Conservation (phyloP, 2,329 filamentous ascomycete species). For the Didymella pomorum region DNA sequence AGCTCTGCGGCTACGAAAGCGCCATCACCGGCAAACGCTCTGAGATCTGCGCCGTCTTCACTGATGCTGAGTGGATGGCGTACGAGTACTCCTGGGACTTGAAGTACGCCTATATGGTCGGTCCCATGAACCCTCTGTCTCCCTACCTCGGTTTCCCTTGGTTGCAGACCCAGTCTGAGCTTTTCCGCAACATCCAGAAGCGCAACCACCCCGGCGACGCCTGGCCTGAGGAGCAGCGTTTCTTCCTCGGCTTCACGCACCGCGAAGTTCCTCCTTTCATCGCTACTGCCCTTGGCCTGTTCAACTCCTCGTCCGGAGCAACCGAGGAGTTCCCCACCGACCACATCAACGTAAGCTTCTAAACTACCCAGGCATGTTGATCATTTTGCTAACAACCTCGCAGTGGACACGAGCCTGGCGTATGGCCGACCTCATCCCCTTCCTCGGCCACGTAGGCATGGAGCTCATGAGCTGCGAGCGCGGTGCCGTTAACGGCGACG, state of each 20-base stretch:
- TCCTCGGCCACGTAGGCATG: conserved; percentile 70
- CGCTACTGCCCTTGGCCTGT: conserved; percentile 70
- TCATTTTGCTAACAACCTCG: too few species aligned
- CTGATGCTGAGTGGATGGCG: conserved; percentile 68
- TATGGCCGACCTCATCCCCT: conserved; percentile 69
- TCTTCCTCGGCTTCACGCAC: conserved; percentile 73
- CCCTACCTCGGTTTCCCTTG: conserved; percentile 70
- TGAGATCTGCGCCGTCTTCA: conserved; percentile 66
- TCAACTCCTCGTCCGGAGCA: conserved; percentile 71
- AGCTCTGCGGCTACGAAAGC: conserved; percentile 70
- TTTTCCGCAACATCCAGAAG: conserved; percentile 36
- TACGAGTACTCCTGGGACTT: conserved; percentile 71
- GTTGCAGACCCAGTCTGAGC: conserved; percentile 65
- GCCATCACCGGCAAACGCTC: conserved; percentile 67
- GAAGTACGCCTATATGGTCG: conserved; percentile 69
- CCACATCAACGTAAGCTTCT: conserved; percentile 53
- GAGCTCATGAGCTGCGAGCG: conserved; percentile 68
- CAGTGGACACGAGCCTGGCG: conserved; percentile 67
- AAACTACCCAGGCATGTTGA: too few species aligned
- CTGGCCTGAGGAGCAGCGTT: conserved; percentile 58
- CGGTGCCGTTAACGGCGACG: conserved; percentile 56
- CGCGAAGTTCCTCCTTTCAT: conserved; percentile 72
- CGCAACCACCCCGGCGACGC: conserved; percentile 53
- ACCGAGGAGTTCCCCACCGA: conserved; percentile 69
- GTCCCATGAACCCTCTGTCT: conserved; percentile 66